These are phyloP conservation scores for Candida golubevii DNA, from an alignment of 805 yeast species.

Conservation along the genomic window DNA sequence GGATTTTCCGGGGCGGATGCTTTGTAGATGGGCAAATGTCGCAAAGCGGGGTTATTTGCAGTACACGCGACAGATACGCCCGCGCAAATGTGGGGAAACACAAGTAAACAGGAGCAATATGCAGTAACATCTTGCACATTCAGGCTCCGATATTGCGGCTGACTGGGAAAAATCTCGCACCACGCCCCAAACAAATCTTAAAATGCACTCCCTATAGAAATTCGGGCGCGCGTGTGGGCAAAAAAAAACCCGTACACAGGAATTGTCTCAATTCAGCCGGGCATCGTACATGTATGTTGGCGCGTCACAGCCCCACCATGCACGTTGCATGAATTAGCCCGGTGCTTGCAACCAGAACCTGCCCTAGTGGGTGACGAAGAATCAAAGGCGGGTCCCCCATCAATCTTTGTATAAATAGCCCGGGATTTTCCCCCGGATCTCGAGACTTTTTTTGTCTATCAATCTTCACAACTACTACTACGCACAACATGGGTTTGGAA, in stretches of 20 bases:
- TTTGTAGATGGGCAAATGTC: not conserved
- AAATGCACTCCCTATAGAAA: no score
- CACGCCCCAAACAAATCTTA: not conserved
- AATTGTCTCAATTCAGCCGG: not conserved
- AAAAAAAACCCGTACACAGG: not conserved
- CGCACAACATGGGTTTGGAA: constrained; percentile 34
- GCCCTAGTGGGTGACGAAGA: no score
- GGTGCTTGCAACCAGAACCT: no score
- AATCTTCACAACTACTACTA: not conserved
- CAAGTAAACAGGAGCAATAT: not conserved
- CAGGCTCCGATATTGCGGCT: not conserved
- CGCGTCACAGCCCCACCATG: not conserved
- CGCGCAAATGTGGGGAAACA: constrained; percentile 7
- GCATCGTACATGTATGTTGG: not conserved
- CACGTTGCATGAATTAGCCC: not conserved
- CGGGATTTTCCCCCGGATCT: not conserved
- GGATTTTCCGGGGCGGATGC: constrained; percentile 1
- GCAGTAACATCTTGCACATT: no score
- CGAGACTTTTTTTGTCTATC: not conserved
- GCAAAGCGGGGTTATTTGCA: constrained; percentile 1
- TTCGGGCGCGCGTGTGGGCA: not conserved
- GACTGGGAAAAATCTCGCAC: not conserved
- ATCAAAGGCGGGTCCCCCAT: no score
- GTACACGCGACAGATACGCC: not conserved
- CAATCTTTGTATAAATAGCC: constrained; percentile 2